Conservation (phyloP, 2,329 filamentous ascomycete genomes). For the Hymenoscyphus albidus region DNA sequence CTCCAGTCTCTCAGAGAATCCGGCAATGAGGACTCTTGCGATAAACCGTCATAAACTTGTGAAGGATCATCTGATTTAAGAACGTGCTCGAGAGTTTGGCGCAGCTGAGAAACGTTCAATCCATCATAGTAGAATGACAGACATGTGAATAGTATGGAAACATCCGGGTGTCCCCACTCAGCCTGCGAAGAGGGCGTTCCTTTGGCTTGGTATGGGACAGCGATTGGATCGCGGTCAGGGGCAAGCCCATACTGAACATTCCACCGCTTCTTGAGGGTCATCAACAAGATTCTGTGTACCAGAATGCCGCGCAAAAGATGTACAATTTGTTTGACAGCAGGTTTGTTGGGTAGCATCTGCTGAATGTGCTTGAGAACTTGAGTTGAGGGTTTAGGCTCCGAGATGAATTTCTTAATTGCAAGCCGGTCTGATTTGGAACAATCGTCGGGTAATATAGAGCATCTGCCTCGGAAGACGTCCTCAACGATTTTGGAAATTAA, state of each 20-base stretch:
- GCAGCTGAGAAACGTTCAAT: conserved; percentile 46
- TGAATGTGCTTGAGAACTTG: conserved; percentile 27
- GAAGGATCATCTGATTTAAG: conserved; percentile 52
- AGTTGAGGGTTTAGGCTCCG: conserved; percentile 24
- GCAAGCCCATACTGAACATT: conserved; percentile 60
- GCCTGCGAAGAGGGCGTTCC: conserved; percentile 58
- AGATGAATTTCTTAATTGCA: conserved; percentile 30
- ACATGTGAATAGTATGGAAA: conserved; percentile 61
- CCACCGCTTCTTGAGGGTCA: conserved; percentile 51
- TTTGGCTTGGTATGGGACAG: conserved; percentile 65
- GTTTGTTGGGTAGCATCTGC: conserved; percentile 34
- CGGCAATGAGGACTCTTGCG: conserved; percentile 42
- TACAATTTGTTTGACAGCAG: conserved; percentile 36
- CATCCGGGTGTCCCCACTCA: conserved; percentile 67
- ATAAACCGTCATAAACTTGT: conserved; percentile 52
- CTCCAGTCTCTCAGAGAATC: conserved; percentile 49
- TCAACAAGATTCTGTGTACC: conserved; percentile 51
- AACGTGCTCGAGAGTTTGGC: conserved; percentile 47
- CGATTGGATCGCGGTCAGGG: conserved; percentile 52
- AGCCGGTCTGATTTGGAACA: conserved; percentile 28
- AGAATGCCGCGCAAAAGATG: conserved; percentile 62
- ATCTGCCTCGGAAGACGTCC: conserved; percentile 34
- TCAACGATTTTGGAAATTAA: conserved; percentile 34
- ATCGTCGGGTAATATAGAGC: conserved; percentile 23
- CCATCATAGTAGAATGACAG: conserved; percentile 65